These are phyloP conservation scores for Apiosordaria backusii DNA, from an alignment of 495 filamentous ascomycete species.

Conservation along the genomic window DNA sequence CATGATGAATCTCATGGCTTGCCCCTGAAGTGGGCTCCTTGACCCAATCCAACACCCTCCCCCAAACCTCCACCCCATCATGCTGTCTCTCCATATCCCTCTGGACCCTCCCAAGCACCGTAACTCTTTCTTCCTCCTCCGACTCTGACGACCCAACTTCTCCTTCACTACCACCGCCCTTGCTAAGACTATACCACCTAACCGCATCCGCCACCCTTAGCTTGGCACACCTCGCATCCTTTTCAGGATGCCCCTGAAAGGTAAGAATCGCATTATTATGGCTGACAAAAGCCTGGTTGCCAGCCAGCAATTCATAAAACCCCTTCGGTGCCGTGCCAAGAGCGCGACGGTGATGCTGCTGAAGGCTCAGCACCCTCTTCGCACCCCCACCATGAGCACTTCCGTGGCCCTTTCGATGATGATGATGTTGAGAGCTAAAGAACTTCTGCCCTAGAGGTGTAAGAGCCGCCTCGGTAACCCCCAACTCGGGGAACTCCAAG, in stretches of 20 bases:
- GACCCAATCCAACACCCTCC: constrained; percentile 42
- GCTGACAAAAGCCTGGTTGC: constrained; percentile 40
- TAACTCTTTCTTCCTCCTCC: neutral
- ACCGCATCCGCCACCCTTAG: constrained; percentile 36
- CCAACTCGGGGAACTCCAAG: constrained; percentile 42
- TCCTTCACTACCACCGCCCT: neutral
- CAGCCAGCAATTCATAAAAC: constrained; percentile 37
- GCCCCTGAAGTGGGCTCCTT: constrained; percentile 21
- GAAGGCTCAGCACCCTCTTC: constrained; percentile 25
- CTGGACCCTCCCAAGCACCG: constrained; percentile 19
- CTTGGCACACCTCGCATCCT: constrained; percentile 42
- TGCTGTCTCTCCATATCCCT: constrained; percentile 32
- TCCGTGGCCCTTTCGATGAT: too few relatives aligned
- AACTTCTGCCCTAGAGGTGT: constrained; percentile 37
- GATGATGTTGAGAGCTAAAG: constrained; percentile 21
- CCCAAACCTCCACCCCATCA: constrained; percentile 44
- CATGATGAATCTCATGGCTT: neutral
- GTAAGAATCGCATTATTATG: constrained; percentile 42
- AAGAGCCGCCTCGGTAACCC: constrained; percentile 37
- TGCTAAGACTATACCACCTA: constrained; percentile 41
- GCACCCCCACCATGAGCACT: neutral
- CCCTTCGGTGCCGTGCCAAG: constrained; percentile 31
- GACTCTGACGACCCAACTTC: constrained; percentile 13
- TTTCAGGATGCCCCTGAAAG: constrained; percentile 50
- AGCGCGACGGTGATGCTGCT: constrained; percentile 47